Percentiles rank a stretch among this genome's conserved stretches.
Evolutionary conservation across 192 early-diverging fungal genomes (phyloP).

Genomic region (Linnemannia schmuckeri): DNA sequence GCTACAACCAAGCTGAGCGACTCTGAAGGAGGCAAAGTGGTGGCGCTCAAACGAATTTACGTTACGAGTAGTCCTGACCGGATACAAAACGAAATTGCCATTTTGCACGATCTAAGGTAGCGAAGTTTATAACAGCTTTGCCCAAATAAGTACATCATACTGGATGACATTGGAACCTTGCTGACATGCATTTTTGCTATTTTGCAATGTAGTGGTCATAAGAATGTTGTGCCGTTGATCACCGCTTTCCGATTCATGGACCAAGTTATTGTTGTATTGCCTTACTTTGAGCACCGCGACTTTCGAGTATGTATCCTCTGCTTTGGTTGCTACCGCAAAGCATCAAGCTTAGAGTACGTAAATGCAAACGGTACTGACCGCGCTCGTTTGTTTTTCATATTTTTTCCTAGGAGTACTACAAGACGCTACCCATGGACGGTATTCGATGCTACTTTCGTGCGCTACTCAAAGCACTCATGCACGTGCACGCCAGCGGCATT

Average conservation of each 20-base stretch:
- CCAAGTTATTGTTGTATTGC: slow-evolving; percentile 86
- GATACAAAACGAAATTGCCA: slow-evolving; percentile 86
- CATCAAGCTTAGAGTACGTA: not conserved
- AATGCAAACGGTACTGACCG: not conserved
- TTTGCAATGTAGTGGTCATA: slow-evolving; percentile 64
- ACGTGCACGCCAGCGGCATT: slow-evolving; percentile 77
- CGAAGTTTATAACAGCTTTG: too few relatives aligned
- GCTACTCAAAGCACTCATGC: slow-evolving; percentile 77
- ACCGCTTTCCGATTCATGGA: slow-evolving; percentile 84
- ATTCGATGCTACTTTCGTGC: slow-evolving; percentile 83
- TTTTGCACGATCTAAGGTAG: slow-evolving; percentile 77
- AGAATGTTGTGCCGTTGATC: slow-evolving; percentile 82
- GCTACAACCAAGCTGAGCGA: not conserved
- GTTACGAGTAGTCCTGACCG: slow-evolving; percentile 82
- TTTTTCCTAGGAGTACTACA: slow-evolving; percentile 70
- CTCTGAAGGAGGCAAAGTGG: slow-evolving; percentile 56
- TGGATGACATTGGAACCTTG: not conserved
- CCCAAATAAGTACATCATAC: not conserved
- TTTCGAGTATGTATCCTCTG: slow-evolving; percentile 70
- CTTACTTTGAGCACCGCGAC: slow-evolving; percentile 87
- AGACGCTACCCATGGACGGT: slow-evolving; percentile 70
- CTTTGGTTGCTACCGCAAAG: too few relatives aligned
- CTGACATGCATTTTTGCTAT: not conserved
- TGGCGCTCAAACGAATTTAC: slow-evolving; percentile 93
- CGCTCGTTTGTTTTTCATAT: not conserved